A percentile compares a stretch with the other conserved stretches of the same genome.
These are phyloP conservation scores for Solanum raphanifolium DNA, from an alignment of 257 asterid genomes.

Conservation along the genomic window DNA sequence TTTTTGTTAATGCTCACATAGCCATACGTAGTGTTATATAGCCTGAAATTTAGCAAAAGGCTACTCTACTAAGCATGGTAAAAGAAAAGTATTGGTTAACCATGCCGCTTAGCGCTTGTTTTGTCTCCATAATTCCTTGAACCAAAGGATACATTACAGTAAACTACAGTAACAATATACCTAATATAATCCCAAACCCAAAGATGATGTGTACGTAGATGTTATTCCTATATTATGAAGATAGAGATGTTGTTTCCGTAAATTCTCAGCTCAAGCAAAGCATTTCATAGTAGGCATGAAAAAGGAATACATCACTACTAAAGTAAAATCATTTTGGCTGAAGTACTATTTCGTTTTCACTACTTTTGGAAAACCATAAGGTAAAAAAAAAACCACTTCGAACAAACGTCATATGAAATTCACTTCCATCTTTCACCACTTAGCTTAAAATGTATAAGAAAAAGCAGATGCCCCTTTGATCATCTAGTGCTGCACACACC, in stretches of 20 bases:
- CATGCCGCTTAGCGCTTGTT: neutral
- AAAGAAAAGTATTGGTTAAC: neutral
- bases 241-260: neutral
- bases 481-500: neutral
- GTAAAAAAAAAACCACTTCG: neutral
- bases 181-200: neutral
- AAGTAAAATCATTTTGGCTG: neutral
- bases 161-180: neutral
- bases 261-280: neutral
- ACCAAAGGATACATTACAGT: neutral
- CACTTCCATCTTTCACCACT: neutral
- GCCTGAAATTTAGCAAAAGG: neutral
- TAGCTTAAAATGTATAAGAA: neutral
- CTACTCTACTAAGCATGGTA: neutral
- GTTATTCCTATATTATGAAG: neutral
- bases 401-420: neutral
- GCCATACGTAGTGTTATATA: neutral
- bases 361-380: neutral
- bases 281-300: neutral
- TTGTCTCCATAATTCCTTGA: neutral
- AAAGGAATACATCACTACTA: neutral
- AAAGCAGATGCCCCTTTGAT: neutral
- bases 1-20: neutral
- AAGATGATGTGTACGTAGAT: neutral
- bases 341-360: neutral